Evolutionary conservation across 257 asterid genomes (phyloP).

Genomic region (Solanum bukasovii): DNA sequence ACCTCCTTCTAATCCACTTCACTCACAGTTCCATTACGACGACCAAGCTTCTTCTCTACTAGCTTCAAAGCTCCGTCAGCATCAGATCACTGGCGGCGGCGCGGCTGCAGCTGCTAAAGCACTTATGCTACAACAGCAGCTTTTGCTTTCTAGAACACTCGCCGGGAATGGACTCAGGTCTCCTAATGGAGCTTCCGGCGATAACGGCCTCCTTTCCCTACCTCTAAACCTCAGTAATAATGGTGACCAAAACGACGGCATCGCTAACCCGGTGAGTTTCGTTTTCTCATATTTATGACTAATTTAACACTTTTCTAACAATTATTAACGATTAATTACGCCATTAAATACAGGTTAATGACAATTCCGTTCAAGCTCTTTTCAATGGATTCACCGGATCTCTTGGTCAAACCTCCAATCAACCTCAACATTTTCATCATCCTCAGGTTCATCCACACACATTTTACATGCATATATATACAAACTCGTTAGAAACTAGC

Average conservation of each 20-base stretch:
- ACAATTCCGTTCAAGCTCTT: slow-evolving; percentile 53
- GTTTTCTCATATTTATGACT: background rate
- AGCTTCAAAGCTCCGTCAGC: slow-evolving; percentile 57
- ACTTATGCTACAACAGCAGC: slow-evolving; percentile 62
- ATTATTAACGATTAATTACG: background rate
- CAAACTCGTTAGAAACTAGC: background rate
- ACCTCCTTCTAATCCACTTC: slow-evolving; percentile 8
- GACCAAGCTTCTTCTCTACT: slow-evolving; percentile 31
- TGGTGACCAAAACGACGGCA: slow-evolving; percentile 38
- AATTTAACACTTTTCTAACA: background rate
- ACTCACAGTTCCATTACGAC: slow-evolving; percentile 20
- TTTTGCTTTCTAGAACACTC: slow-evolving; percentile 47
- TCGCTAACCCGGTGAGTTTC: slow-evolving; percentile 32
- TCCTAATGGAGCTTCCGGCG: slow-evolving; percentile 19
- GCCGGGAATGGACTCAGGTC: slow-evolving; percentile 35
- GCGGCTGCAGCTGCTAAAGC: slow-evolving; percentile 35
- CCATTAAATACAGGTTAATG: slow-evolving; percentile 40
- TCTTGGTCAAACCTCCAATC: slow-evolving; percentile 52
- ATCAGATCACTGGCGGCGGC: slow-evolving; percentile 46
- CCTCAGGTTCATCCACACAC: slow-evolving; percentile 31
- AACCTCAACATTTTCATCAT: slow-evolving; percentile 48
- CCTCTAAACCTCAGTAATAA: slow-evolving; percentile 20
- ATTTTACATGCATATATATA: background rate
- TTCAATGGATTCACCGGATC: slow-evolving; percentile 75
- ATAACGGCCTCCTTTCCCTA: slow-evolving; percentile 24